Base-by-base conservation (phyloP, 192 early-diverging fungal species). In the Obelidium mucronatum region DNA sequence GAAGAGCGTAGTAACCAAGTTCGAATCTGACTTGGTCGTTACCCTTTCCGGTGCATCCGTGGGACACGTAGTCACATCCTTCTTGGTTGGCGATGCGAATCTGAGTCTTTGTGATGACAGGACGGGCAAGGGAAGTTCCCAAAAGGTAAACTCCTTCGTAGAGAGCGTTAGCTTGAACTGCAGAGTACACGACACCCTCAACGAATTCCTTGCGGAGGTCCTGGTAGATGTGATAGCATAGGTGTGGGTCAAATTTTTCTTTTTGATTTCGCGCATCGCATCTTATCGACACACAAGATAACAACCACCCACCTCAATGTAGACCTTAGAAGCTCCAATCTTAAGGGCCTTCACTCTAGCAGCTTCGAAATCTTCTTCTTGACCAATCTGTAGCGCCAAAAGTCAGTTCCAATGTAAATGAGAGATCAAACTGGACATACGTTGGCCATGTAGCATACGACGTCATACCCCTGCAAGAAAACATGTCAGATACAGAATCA, bases 21-120 rank as follows among this genome's bases (percentile, higher is more conserved):
- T 99, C 98, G 81, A 99, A 99, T 48, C 97, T 94, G 68, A 99
- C 97, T 87, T 99, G 98, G 84, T 99, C 98, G 89, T 99, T 99
- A 64, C 98, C 97, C 86, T 99, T 99, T 69, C 98, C 67, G 36
- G 98, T 98, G 91, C 97, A 98, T 22, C 98, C 96, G 85, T 99
- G 98, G n/a, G 96, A 94, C 3, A 99, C 96, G 79, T 86, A 95
- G 39, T 95, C 90, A 87, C 98, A 99, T 56, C 93, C 94, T 87
- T 99, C 98, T 44, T 85, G 86, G 67, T 88, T 84, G 31, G 98
- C 98, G 69, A 99, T 95, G 70, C 95, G 93, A 63, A 99, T 97
- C 76, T 85, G 82, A 48, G 83, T 87, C 60, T 92, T 89, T 58
- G 94, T 93, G 86, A 99, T 99, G 74, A 98, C 91, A 33, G 98